Percentiles rank a stretch among this genome's conserved stretches.
phyloP scores from a whole-genome alignment of 306 rosid genomes.

The Trichosanthes cucumerina region DNA sequence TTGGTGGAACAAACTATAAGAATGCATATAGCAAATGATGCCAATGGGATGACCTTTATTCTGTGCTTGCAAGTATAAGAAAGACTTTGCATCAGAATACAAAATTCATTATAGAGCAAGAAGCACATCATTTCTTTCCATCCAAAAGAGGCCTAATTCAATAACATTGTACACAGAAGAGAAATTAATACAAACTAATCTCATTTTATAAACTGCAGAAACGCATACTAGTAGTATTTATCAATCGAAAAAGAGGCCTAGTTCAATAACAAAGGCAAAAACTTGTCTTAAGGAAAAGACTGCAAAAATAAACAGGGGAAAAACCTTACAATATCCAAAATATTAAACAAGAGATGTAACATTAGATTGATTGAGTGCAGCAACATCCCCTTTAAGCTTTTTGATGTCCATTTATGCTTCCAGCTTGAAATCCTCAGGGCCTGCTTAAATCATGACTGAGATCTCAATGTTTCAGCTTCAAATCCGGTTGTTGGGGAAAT shows the following conservation, averaged over 20 bases:
- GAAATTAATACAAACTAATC: neutral
- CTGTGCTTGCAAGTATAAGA: neutral
- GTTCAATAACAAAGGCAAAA: neutral
- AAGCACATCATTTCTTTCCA: neutral
- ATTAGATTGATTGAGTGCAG: neutral
- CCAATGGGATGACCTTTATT: neutral
- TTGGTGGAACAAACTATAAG: neutral
- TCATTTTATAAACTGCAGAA: neutral
- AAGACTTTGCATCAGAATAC: neutral
- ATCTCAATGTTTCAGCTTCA: conserved; percentile 43
- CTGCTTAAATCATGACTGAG: neutral
- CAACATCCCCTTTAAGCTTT: neutral
- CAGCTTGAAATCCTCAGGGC: neutral
- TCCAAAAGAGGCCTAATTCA: neutral
- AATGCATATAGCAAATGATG: neutral
- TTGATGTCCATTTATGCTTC: neutral
- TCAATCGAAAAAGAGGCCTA: neutral
- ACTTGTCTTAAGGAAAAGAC: neutral
- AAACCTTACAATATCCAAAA: neutral
- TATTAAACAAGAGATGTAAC: neutral
- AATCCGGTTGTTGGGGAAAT: conserved; percentile 33
- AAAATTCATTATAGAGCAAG: neutral
- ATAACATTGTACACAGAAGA: neutral
- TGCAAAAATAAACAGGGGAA: neutral
- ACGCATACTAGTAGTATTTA: neutral